A percentile compares a stretch with the other conserved stretches of the same genome.
These are phyloP conservation scores for Hypomontagnella submonticulosa DNA, from an alignment of 495 filamentous ascomycete genomes.

Conservation along the genomic window DNA sequence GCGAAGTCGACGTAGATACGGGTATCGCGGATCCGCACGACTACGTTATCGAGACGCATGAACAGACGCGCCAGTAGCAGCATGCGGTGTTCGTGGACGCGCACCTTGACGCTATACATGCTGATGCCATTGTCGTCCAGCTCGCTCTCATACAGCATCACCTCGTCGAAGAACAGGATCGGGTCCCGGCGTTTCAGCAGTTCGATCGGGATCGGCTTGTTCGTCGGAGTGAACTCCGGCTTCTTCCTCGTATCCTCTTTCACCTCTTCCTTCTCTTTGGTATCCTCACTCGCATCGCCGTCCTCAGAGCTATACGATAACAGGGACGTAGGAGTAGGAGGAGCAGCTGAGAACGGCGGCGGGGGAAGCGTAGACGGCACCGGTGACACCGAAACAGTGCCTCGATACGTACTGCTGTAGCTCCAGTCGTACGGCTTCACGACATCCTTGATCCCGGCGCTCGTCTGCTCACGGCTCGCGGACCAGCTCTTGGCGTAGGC, in stretches of 20 bases:
- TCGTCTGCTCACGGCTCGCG: slow-evolving; percentile 81
- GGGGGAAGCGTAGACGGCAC: not conserved
- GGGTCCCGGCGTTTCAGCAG: slow-evolving; percentile 84
- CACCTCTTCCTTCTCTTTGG: not conserved
- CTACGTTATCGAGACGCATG: slow-evolving; percentile 89
- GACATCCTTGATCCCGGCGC: slow-evolving; percentile 90
- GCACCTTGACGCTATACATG: slow-evolving; percentile 84
- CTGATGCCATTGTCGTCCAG: slow-evolving; percentile 97
- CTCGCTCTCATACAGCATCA: slow-evolving; percentile 96
- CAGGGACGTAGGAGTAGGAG: not conserved
- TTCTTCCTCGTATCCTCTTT: not conserved
- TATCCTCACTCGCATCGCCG: not conserved
- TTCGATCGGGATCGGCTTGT: slow-evolving; percentile 79
- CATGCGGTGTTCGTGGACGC: slow-evolving; percentile 89
- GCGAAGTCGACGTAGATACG: slow-evolving; percentile 91
- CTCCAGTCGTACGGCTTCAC: slow-evolving; percentile 98
- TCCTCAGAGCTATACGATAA: not conserved
- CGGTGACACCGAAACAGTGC: slow-evolving; percentile 59
- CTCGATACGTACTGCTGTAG: slow-evolving; percentile 87
- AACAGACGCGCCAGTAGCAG: slow-evolving; percentile 89
- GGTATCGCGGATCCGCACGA: slow-evolving; percentile 89
- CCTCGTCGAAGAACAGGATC: slow-evolving; percentile 93
- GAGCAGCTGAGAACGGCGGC: slow-evolving; percentile 6
- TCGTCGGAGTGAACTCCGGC: slow-evolving; percentile 58
- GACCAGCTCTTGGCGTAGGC: slow-evolving; percentile 94